Evolutionary conservation across 352 stramenopile species (phyloP), one percentile per base, ranked within the genome.

Genomic region (Globisporangium paroecandrum): DNA sequence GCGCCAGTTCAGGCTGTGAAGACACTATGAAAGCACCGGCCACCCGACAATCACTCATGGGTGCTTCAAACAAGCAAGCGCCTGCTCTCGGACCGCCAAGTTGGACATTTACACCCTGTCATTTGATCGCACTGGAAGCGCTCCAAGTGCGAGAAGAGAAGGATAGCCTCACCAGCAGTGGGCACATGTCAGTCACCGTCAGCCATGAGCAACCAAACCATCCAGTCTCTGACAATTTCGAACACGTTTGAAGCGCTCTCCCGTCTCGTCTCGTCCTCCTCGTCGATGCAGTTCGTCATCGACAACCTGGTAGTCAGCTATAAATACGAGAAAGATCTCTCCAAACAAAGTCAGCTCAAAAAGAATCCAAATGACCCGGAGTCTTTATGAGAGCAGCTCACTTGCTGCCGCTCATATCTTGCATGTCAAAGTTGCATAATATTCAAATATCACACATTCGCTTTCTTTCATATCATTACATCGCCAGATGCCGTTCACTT

Each of bases 41-140:
- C 20, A 6, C 25, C 29, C 6, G 2, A 24, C 57, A 13, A 9
- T 57, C 60, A 32, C 10, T 24, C 12, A 20, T 53, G 34, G 25
- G 22, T 29, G 25, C 43, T 51, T 12, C 27, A 22, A 22, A 20
- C 43, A 51, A 22, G 43, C 43, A 51, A 51, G 43, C 43, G 9
- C 18, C 22, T 51, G n/a, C 24, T 25, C 1, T 55, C 43, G 43
- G 13, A 46, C 29, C 24, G 22, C 8, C 38, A 32, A 43, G 36
- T 27, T 43, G 54, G 27, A 8, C 27, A 32, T n/a, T 7, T 15
- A 34, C 18, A 20, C 18, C 4, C 2, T 54, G 22, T 18, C 25
- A 20, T 38, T 12, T 41, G 55, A 18, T 64, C 25, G 41, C 24
- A 56, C 56, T 41, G 38, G 58, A 64, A 64, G 58, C 24, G 58